Percentiles rank a stretch among this genome's conserved stretches.
Conservation (phyloP, 371 early-diverging fungal genomes). For the Apophysomyces ossiformis region DNA sequence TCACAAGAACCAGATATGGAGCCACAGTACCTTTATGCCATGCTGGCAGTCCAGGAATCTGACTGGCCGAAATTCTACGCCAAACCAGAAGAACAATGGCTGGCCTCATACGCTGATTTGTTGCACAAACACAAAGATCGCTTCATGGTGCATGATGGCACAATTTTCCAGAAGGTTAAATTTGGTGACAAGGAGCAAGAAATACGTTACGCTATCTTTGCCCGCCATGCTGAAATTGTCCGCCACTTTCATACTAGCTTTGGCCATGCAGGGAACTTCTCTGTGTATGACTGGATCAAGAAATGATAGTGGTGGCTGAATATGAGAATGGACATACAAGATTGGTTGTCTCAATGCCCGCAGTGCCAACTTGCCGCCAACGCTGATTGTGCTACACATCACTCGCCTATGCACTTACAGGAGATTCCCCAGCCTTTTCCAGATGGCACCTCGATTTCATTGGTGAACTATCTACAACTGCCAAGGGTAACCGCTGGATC, state of each 20-base stretch:
- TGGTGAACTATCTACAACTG: slow-evolving; percentile 22
- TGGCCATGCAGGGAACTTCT: slow-evolving; percentile 19
- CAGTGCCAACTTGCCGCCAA: slow-evolving; percentile 26
- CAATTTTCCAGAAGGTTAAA: slow-evolving; percentile 8
- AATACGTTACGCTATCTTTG: slow-evolving; percentile 15
- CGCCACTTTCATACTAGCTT: no score
- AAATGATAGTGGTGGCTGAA: slow-evolving; percentile 34
- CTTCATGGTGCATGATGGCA: slow-evolving; percentile 1
- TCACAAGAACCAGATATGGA: not conserved
- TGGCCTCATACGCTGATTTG: not conserved
- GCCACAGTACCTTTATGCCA: not conserved
- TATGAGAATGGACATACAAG: slow-evolving; percentile 19
- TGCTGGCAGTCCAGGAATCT: not conserved
- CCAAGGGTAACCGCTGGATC: slow-evolving; percentile 19
- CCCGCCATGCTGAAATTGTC: slow-evolving; percentile 18
- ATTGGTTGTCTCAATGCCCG: slow-evolving; percentile 16
- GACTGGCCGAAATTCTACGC: slow-evolving; percentile 18
- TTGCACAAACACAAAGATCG: not conserved
- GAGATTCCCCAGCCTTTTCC: slow-evolving; percentile 14
- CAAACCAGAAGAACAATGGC: not conserved
- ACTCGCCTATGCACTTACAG: slow-evolving; percentile 13
- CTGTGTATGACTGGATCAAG: slow-evolving; percentile 16
- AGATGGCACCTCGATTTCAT: slow-evolving; percentile 38
- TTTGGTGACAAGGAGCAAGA: not conserved
- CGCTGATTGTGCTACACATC: slow-evolving; percentile 10